Evolutionary conservation across 164 flowering plant species (phyloP).

Genomic region (Sextonia rubra): DNA sequence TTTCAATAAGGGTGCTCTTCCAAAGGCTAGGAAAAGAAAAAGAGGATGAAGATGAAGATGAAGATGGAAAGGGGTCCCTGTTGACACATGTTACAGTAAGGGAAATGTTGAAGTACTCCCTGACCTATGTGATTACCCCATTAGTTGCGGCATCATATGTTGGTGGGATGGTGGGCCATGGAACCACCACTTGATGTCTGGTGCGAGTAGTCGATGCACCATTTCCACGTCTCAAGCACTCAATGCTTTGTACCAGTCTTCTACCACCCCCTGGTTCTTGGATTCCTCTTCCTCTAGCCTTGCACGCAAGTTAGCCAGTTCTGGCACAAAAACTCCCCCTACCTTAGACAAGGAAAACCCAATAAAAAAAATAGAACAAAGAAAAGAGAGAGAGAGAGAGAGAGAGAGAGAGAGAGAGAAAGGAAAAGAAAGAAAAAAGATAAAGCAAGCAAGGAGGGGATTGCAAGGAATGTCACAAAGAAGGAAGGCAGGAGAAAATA

Average conservation of each 20-base stretch:
- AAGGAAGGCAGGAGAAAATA: neutral
- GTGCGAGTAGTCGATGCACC: conserved; percentile 53
- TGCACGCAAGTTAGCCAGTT: neutral
- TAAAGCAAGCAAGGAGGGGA: neutral
- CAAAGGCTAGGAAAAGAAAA: conserved; percentile 13
- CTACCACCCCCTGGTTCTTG: conserved; percentile 41
- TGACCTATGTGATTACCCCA: conserved; percentile 26
- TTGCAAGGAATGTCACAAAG: too few relatives aligned
- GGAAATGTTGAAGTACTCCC: conserved; percentile 37
- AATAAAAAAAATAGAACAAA: too few relatives aligned
- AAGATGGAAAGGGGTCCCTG: neutral
- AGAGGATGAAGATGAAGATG: neutral
- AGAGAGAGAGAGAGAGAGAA: neutral
- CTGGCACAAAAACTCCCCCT: neutral
- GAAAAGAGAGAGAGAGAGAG: neutral
- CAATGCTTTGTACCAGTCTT: conserved; percentile 75
- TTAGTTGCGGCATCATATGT: conserved; percentile 53
- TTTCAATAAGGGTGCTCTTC: conserved; percentile 19
- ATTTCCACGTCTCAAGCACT: conserved; percentile 52
- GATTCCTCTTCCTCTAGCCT: neutral
- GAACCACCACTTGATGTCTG: conserved; percentile 94
- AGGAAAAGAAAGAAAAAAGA: neutral
- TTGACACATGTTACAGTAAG: conserved; percentile 26
- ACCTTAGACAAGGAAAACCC: neutral
- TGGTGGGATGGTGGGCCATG: conserved; percentile 88